Conservation (phyloP, 2,329 filamentous ascomycete species). For the Aspergillus ochraceoroseus region DNA sequence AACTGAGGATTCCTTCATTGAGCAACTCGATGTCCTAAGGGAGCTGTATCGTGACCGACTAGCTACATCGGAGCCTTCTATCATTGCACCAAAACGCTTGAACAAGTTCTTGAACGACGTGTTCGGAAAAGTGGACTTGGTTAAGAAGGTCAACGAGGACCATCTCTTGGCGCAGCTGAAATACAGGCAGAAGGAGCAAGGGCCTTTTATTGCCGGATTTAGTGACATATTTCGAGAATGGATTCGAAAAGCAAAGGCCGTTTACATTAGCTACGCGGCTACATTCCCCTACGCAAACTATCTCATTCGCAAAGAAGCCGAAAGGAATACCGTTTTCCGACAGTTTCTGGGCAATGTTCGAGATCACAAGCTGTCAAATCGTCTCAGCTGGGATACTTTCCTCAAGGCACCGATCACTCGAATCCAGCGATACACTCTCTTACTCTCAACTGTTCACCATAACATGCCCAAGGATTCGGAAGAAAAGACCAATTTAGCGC, state of each 20-base stretch:
- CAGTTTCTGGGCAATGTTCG: conserved; percentile 78
- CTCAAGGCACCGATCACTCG: conserved; percentile 90
- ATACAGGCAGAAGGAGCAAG: conserved; percentile 93
- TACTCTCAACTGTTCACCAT: conserved; percentile 76
- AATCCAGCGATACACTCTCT: conserved; percentile 80
- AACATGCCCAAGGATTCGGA: conserved; percentile 79
- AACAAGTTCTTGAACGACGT: conserved; percentile 77
- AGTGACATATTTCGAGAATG: conserved; percentile 97
- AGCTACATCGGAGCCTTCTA: conserved; percentile 64
- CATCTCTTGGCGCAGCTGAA: conserved; percentile 89
- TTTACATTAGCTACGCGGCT: conserved; percentile 88
- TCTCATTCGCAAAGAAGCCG: conserved; percentile 74
- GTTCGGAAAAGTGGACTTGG: conserved; percentile 83
- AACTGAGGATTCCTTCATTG: conserved; percentile 86
- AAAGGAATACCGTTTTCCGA: conserved; percentile 78
- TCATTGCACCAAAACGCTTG: conserved; percentile 73
- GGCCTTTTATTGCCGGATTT: conserved; percentile 88
- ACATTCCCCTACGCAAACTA: conserved; percentile 80
- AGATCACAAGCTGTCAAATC: conserved; percentile 70
- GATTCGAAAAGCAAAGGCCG: conserved; percentile 85
- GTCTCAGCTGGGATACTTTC: conserved; percentile 90
- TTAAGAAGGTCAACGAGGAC: conserved; percentile 88
- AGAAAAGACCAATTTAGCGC: conserved; percentile 77
- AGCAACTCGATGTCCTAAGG: conserved; percentile 78
- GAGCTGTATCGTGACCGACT: conserved; percentile 82